Percentiles rank a stretch among this genome's conserved stretches.
Evolutionary conservation across 371 early-diverging fungal species (phyloP).

Genomic region (Choanephora cucurbitarum): DNA sequence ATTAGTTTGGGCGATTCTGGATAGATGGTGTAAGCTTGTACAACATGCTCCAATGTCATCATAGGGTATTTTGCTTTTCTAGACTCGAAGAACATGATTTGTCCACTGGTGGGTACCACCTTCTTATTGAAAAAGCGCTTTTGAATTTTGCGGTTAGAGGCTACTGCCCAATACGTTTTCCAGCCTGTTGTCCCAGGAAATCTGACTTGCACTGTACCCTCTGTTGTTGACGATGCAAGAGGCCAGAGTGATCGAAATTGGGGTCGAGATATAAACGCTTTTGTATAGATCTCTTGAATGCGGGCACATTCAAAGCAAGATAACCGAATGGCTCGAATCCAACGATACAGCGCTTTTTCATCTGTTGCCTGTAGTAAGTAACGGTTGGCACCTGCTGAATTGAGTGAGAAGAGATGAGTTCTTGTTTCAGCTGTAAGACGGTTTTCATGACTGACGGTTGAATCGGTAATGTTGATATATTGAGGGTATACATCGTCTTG

Average conservation of each 20-base stretch:
- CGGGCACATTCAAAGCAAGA: conserved; percentile 77
- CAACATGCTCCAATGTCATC: conserved; percentile 58
- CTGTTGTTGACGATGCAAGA: conserved; percentile 1
- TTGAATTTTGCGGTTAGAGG: conserved; percentile 52
- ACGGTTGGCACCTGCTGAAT: conserved; percentile 68
- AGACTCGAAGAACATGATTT: conserved; percentile 59
- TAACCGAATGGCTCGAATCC: conserved; percentile 51
- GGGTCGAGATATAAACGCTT: conserved; percentile 55
- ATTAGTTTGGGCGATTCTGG: conserved; percentile 57
- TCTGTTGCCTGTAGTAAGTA: conserved; percentile 59
- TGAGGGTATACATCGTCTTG: conserved; percentile 42
- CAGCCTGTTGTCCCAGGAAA: conserved; percentile 68
- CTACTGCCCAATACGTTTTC: conserved; percentile 63
- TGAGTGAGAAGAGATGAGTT: conserved; percentile 57
- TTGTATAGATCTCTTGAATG: conserved; percentile 77
- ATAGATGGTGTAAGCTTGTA: conserved; percentile 75
- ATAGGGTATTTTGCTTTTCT: conserved; percentile 63
- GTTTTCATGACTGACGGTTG: conserved; percentile 52
- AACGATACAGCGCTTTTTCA: conserved; percentile 20
- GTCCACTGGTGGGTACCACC: conserved; percentile 49
- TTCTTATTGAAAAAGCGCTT: conserved; percentile 62
- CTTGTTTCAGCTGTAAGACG: conserved; percentile 37
- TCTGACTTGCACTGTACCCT: conserved; percentile 60
- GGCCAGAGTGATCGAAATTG: conserved; percentile 5
- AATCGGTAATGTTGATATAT: conserved; percentile 73